Conservation (phyloP, 345 rosid genomes). For the Lumnitzera racemosa region DNA sequence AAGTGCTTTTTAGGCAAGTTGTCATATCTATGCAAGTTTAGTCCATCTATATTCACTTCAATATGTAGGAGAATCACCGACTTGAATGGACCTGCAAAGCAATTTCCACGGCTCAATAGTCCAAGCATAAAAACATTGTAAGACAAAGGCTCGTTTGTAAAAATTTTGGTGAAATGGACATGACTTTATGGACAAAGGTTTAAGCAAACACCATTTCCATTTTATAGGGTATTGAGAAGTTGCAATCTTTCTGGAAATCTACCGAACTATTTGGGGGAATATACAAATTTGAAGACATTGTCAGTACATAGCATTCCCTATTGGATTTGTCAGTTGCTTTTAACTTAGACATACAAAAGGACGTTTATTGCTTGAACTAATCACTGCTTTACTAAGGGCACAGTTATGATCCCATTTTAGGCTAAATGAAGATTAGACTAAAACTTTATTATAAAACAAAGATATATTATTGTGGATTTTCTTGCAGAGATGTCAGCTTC, state of each 20-base stretch:
- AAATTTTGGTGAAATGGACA: neutral
- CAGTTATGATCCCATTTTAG: too few species aligned
- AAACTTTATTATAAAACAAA: neutral
- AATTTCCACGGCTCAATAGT: neutral
- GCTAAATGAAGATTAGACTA: too few species aligned
- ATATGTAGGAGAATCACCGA: constrained; percentile 16
- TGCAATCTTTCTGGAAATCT: constrained; percentile 39
- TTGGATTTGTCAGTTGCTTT: neutral
- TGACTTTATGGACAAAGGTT: neutral
- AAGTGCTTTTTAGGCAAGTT: neutral
- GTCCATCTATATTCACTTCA: neutral
- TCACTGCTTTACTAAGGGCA: too few species aligned
- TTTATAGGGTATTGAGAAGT: constrained; percentile 43
- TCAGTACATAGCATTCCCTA: constrained; percentile 17
- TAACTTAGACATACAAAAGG: too few species aligned
- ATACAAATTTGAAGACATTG: constrained; percentile 20
- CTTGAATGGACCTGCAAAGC: neutral
- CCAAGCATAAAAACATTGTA: constrained; percentile 2
- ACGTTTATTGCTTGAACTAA: too few species aligned
- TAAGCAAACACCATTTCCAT: neutral
- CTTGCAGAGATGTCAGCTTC: constrained; percentile 34
- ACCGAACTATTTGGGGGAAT: constrained; percentile 31
- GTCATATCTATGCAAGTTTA: neutral
- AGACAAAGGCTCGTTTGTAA: neutral
- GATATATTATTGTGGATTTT: neutral